phyloP scores from a whole-genome alignment of 2,329 filamentous ascomycete species.

The Pestalotiopsis sp. region DNA sequence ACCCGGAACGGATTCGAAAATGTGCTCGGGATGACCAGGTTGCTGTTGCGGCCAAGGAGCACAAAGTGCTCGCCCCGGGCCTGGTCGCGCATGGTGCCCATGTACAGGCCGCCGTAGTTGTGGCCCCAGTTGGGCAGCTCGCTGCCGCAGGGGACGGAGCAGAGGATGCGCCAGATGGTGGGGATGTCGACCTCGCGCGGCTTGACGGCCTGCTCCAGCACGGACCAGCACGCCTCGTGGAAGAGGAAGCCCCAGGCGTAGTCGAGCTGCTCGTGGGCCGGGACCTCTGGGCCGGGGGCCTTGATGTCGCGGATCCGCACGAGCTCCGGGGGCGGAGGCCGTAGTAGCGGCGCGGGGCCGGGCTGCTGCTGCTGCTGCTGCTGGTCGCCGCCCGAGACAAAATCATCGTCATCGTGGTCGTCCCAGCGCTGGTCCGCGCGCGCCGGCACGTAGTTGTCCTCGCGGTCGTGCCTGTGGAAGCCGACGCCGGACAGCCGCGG shows the following conservation, averaged over 20 bases:
- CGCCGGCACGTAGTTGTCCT: constrained; percentile 21
- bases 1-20: constrained; percentile 25
- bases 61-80: constrained; percentile 18
- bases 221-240: constrained; percentile 29
- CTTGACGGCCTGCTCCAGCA: constrained; percentile 26
- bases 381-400: neutral
- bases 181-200: constrained; percentile 23
- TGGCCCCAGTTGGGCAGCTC: constrained; percentile 28
- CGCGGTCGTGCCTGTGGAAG: constrained; percentile 15
- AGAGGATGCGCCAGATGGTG: constrained; percentile 27
- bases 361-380: neutral
- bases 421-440: constrained; percentile 23
- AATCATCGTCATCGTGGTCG: constrained; percentile 11
- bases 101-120: constrained; percentile 28
- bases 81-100: constrained; percentile 16
- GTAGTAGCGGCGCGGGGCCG: neutral
- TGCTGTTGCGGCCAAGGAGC: constrained; percentile 17
- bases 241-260: constrained; percentile 29
- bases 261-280: constrained; percentile 16
- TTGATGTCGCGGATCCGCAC: constrained; percentile 22
- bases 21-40: constrained; percentile 25
- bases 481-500: constrained; percentile 28
- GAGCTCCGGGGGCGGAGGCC: constrained; percentile 13
- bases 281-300: constrained; percentile 18
- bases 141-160: constrained; percentile 24